phyloP scores from a whole-genome alignment of 2,329 filamentous ascomycete species.

The Chaetomium strumarium region DNA sequence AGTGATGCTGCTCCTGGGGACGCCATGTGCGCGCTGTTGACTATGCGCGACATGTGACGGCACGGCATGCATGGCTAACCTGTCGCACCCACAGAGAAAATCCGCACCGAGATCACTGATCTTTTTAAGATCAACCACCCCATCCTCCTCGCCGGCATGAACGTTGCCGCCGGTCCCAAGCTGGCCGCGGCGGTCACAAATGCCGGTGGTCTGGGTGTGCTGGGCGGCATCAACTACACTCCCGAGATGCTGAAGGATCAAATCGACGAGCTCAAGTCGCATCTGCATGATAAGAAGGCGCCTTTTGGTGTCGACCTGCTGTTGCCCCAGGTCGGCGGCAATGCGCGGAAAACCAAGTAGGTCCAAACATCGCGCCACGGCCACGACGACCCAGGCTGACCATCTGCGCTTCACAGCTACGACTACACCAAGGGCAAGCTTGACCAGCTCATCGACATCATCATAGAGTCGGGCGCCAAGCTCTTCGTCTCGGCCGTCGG shows the following conservation, averaged over 20 bases:
- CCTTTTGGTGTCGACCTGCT: slow-evolving; percentile 94
- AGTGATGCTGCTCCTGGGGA: slow-evolving; percentile 17
- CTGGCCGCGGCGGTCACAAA: slow-evolving; percentile 96
- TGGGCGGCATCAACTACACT: slow-evolving; percentile 92
- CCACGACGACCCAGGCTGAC: slow-evolving; percentile 1
- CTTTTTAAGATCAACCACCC: slow-evolving; percentile 98
- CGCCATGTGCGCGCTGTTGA: not conserved
- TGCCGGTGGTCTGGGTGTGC: slow-evolving; percentile 91
- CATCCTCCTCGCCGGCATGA: slow-evolving; percentile 94
- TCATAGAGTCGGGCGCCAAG: slow-evolving; percentile 85
- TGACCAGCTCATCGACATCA: slow-evolving; percentile 78
- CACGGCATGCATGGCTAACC: slow-evolving; percentile 1
- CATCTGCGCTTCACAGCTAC: slow-evolving; percentile 55
- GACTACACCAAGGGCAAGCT: slow-evolving; percentile 99
- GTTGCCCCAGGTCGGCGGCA: slow-evolving; percentile 89
- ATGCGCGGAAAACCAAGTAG: slow-evolving; percentile 86
- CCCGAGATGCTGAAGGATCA: slow-evolving; percentile 96
- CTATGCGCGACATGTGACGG: not conserved
- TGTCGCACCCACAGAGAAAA: slow-evolving; percentile 59
- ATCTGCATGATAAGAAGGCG: slow-evolving; percentile 81
- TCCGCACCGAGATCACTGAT: slow-evolving; percentile 89
- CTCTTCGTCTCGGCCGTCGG: slow-evolving; percentile 97
- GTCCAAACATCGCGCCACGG: slow-evolving; percentile 22
- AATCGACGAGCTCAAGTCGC: slow-evolving; percentile 88
- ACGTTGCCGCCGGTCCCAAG: slow-evolving; percentile 94